Percentiles rank a stretch among this genome's conserved stretches.
Conservation (phyloP, 2,329 filamentous ascomycete species). For the Berkeleyomyces rouxiae region DNA sequence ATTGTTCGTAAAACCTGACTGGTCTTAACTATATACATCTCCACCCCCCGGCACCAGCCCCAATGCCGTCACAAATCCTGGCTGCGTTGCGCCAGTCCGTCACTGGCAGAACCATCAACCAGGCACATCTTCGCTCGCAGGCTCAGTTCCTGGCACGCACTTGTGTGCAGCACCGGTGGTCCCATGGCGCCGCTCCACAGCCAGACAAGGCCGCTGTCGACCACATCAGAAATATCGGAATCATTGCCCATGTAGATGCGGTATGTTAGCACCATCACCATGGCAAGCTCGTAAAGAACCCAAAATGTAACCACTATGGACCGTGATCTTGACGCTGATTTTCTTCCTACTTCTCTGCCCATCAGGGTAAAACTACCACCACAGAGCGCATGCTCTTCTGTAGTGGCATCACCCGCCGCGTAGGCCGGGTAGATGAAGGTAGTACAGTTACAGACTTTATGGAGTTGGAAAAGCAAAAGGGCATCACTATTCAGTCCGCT, state of each 20-base stretch:
- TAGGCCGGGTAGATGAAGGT: slow-evolving; percentile 85
- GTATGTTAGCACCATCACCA: slow-evolving; percentile 23
- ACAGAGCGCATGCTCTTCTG: slow-evolving; percentile 99
- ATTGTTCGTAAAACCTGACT: neutral
- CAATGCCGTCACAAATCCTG: slow-evolving; percentile 1
- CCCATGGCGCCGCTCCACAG: neutral
- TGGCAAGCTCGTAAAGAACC: neutral
- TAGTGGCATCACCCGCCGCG: slow-evolving; percentile 70
- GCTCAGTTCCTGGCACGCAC: neutral
- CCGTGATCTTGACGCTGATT: neutral
- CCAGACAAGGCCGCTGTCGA: neutral
- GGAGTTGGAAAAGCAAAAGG: slow-evolving; percentile 48
- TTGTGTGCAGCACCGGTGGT: slow-evolving; percentile 5
- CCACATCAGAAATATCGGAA: slow-evolving; percentile 71
- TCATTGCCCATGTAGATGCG: slow-evolving; percentile 97
- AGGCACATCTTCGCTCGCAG: neutral
- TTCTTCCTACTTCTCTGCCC: slow-evolving; percentile 2
- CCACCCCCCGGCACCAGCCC: neutral
- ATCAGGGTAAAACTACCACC: slow-evolving; percentile 81
- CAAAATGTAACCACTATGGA: neutral
- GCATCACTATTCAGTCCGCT: slow-evolving; percentile 91
- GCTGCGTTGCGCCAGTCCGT: neutral
- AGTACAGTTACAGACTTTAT: slow-evolving; percentile 96
- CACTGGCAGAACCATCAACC: neutral
- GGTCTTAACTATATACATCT: neutral